Evolutionary conservation across 1,139 yeast species (phyloP).

Genomic region (Wickerhamiella pararugosa): DNA sequence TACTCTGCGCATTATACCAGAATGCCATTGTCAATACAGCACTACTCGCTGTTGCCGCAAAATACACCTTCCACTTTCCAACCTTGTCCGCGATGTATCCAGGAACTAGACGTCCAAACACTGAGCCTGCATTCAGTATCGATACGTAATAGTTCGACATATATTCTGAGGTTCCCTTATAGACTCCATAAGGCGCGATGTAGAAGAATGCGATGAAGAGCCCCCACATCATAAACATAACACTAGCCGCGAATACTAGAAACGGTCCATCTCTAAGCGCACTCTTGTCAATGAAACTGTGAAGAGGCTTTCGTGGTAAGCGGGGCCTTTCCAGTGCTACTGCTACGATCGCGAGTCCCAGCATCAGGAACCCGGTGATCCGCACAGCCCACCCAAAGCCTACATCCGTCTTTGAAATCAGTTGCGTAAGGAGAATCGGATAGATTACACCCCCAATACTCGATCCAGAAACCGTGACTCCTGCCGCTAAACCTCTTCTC

Average conservation of each 20-base stretch:
- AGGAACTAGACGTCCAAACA: too few relatives aligned
- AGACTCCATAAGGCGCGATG: constrained; percentile 22
- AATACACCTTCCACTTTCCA: too few relatives aligned
- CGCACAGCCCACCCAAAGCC: constrained; percentile 2
- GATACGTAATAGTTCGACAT: neutral
- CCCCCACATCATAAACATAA: neutral
- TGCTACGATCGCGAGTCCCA: neutral
- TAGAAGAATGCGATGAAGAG: neutral
- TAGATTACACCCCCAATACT: neutral
- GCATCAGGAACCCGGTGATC: constrained; percentile 1
- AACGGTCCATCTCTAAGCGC: constrained; percentile 1
- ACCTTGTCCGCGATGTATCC: too few relatives aligned
- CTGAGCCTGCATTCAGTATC: too few relatives aligned
- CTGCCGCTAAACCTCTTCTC: neutral
- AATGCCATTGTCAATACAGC: too few relatives aligned
- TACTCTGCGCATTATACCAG: too few relatives aligned
- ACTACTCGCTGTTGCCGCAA: too few relatives aligned
- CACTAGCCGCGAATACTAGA: neutral
- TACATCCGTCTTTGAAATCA: neutral
- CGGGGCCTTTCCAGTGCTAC: neutral
- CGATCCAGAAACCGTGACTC: neutral
- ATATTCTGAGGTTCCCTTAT: neutral
- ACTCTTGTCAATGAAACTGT: constrained; percentile 28
- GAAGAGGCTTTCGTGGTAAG: neutral
- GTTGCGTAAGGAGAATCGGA: neutral